These are phyloP conservation scores for Telopea speciosissima DNA, from an alignment of 177 flowering plant species.

Conservation along the genomic window DNA sequence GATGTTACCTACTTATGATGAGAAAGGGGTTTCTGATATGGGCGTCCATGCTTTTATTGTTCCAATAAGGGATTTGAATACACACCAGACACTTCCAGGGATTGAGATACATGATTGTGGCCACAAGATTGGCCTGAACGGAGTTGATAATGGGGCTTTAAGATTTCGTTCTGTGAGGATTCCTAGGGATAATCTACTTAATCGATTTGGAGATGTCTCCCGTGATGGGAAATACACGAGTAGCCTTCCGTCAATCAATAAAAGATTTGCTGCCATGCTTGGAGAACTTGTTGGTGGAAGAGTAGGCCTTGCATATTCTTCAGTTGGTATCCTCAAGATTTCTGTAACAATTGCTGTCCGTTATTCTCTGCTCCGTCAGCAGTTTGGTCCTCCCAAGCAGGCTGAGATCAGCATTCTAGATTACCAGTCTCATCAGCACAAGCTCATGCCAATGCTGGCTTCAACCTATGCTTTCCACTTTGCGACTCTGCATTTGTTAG, in stretches of 20 bases:
- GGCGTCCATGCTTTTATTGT: conserved; percentile 98
- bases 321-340: conserved; percentile 77
- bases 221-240: conserved; percentile 91
- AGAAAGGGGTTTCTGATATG: conserved; percentile 67
- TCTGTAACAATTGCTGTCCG: conserved; percentile 73
- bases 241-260: conserved; percentile 72
- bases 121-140: conserved; percentile 89
- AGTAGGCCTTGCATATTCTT: conserved; percentile 86
- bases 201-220: conserved; percentile 91
- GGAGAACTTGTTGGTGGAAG: conserved; percentile 98
- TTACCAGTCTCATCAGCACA: conserved; percentile 97
- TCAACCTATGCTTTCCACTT: conserved; percentile 92
- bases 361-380: conserved; percentile 84
- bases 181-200: conserved; percentile 89
- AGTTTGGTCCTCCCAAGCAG: conserved; percentile 90
- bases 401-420: conserved; percentile 89
- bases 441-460: conserved; percentile 98
- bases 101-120: conserved; percentile 95
- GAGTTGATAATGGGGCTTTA: conserved; percentile 92
- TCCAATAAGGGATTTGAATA: conserved; percentile 86
- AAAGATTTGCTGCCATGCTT: conserved; percentile 83
- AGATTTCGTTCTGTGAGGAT: conserved; percentile 77
- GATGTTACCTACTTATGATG: conserved; percentile 62
- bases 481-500: conserved; percentile 69
- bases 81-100: conserved; percentile 73